phyloP scores from a whole-genome alignment of 108 stramenopile species.

The Cyclotella sp. region DNA sequence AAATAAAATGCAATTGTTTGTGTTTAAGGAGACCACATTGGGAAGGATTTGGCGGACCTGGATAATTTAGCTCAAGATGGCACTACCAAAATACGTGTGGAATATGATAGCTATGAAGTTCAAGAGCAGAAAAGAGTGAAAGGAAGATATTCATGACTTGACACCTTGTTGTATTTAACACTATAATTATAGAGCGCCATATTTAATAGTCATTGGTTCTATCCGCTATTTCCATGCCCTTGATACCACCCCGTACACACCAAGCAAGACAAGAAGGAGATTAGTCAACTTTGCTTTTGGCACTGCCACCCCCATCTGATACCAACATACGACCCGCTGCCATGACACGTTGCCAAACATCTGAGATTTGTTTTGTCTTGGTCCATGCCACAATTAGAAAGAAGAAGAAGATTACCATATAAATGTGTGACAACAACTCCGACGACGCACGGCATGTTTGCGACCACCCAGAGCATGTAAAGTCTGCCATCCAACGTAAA shows the following conservation, averaged over 20 bases:
- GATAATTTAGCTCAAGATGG: not conserved
- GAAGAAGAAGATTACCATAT: slow-evolving; percentile 82
- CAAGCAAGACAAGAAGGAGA: not conserved
- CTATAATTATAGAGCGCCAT: too few relatives aligned
- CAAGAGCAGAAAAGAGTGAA: too few relatives aligned
- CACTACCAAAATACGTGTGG: too few relatives aligned
- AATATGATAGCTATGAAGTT: too few relatives aligned
- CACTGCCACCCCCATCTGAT: slow-evolving; percentile 33
- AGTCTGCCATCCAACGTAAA: slow-evolving; percentile 78
- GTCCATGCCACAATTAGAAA: slow-evolving; percentile 82
- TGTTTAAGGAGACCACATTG: not conserved
- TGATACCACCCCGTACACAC: not conserved
- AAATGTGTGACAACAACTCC: slow-evolving; percentile 83
- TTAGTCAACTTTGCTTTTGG: slow-evolving; percentile 33
- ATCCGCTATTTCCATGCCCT: too few relatives aligned
- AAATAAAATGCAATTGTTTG: slow-evolving; percentile 22
- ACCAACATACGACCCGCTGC: slow-evolving; percentile 59
- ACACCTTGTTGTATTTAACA: too few relatives aligned
- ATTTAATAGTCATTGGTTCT: too few relatives aligned
- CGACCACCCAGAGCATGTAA: slow-evolving; percentile 81
- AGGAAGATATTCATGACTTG: too few relatives aligned
- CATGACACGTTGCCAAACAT: slow-evolving; percentile 54
- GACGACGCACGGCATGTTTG: slow-evolving; percentile 75
- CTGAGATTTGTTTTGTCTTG: slow-evolving; percentile 77
- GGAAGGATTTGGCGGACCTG: not conserved